These are phyloP conservation scores for Mesotaenium endlicherianum DNA, from an alignment of 139 green algal genomes.

Conservation along the genomic window DNA sequence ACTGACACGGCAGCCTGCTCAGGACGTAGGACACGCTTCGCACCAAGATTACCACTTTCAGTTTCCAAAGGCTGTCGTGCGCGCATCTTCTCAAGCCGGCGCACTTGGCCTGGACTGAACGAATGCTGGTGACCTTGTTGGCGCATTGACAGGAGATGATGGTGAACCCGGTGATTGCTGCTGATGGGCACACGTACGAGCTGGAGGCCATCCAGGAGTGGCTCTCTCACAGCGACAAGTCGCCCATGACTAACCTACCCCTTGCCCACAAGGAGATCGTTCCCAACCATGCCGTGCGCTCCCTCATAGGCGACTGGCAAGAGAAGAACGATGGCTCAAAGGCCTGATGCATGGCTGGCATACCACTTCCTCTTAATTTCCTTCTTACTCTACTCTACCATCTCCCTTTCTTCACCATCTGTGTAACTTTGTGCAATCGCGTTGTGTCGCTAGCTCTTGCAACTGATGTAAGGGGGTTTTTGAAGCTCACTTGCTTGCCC, in stretches of 20 bases:
- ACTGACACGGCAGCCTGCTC: too few species aligned
- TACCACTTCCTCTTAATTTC: not conserved
- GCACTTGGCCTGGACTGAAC: too few species aligned
- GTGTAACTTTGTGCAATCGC: too few species aligned
- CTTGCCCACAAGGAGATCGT: slow-evolving; percentile 39
- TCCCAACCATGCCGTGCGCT: slow-evolving; percentile 37
- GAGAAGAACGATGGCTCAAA: slow-evolving; percentile 3
- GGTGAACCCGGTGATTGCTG: slow-evolving; percentile 41
- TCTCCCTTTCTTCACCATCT: too few species aligned
- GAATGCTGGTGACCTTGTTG: too few species aligned
- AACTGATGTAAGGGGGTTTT: too few species aligned
- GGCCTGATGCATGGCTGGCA: not conserved
- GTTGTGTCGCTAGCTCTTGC: too few species aligned
- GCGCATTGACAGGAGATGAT: slow-evolving; percentile 43
- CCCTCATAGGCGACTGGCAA: slow-evolving; percentile 40
- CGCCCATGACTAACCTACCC: slow-evolving; percentile 47
- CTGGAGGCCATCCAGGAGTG: slow-evolving; percentile 34
- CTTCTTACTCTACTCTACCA: not conserved
- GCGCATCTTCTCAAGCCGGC: too few species aligned
- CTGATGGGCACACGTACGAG: slow-evolving; percentile 49
- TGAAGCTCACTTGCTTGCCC: too few species aligned
- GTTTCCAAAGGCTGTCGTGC: too few species aligned
- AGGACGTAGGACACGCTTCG: too few species aligned
- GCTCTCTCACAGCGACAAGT: slow-evolving; percentile 27
- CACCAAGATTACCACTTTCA: too few species aligned